Evolutionary conservation across 1,284 basidiomycete genomes (phyloP).

Genomic region (Ustilago trichophora): DNA sequence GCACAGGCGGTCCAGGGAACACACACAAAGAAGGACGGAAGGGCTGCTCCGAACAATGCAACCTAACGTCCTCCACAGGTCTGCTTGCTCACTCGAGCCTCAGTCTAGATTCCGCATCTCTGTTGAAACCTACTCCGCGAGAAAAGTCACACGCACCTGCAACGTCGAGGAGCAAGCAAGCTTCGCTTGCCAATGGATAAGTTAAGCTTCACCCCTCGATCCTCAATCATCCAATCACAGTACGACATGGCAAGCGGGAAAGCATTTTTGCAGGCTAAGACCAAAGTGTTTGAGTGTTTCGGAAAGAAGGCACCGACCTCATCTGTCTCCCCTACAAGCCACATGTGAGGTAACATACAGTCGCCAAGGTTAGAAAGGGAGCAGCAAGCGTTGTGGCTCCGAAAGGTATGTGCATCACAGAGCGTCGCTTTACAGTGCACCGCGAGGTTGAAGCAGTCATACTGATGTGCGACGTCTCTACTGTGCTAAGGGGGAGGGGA

Average conservation of each 20-base stretch:
- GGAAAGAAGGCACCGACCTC: slow-evolving; percentile 6
- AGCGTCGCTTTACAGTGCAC: not conserved
- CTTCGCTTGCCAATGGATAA: too few species aligned
- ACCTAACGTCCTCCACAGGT: not conserved
- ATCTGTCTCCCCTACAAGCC: too few species aligned
- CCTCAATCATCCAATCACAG: too few species aligned
- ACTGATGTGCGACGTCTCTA: slow-evolving; percentile 10
- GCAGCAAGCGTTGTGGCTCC: slow-evolving; percentile 4
- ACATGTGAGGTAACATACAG: not conserved
- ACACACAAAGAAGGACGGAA: not conserved
- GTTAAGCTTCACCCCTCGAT: too few species aligned
- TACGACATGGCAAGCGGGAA: too few species aligned
- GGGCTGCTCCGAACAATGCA: not conserved
- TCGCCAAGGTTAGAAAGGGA: too few species aligned
- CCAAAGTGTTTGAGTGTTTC: slow-evolving; percentile 19
- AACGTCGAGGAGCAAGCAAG: too few species aligned
- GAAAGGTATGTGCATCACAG: slow-evolving; percentile 29
- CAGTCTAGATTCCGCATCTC: too few species aligned
- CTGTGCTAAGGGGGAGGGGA: not conserved
- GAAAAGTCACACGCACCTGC: too few species aligned
- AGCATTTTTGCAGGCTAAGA: slow-evolving; percentile 3
- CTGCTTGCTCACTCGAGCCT: too few species aligned
- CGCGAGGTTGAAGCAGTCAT: not conserved
- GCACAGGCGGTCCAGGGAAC: not conserved
- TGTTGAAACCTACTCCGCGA: too few species aligned